Evolutionary conservation across 306 rosid species (phyloP).

Genomic region (Trifolium pratense): DNA sequence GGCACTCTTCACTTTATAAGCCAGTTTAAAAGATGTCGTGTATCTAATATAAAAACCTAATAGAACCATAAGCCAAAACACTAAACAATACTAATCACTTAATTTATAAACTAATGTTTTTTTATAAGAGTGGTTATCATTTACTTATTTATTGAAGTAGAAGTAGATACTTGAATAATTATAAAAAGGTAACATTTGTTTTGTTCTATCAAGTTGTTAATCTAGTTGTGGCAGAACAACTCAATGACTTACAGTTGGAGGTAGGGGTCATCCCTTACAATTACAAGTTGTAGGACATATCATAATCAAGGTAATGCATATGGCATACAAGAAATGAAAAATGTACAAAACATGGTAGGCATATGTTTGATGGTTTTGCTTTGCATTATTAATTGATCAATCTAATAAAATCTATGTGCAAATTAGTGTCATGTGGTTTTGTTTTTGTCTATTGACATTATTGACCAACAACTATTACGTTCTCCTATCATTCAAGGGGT

Average conservation of each 20-base stretch:
- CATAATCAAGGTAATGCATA: background rate
- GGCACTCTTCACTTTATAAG: too few species aligned
- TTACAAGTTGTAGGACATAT: background rate
- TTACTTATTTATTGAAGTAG: background rate
- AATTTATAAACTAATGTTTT: background rate
- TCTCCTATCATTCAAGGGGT: background rate
- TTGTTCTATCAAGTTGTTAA: slow-evolving; percentile 14
- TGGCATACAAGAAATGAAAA: background rate
- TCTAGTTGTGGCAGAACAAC: slow-evolving; percentile 6
- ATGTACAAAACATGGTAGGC: background rate
- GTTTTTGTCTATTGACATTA: background rate
- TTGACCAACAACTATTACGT: background rate
- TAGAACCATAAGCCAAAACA: too few species aligned
- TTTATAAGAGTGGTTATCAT: background rate
- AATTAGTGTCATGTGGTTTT: background rate
- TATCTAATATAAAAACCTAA: too few species aligned
- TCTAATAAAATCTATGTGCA: background rate
- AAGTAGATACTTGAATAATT: background rate
- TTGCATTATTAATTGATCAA: background rate
- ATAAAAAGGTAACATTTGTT: slow-evolving; percentile 22
- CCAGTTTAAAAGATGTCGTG: too few species aligned
- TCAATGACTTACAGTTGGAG: background rate
- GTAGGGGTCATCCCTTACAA: background rate
- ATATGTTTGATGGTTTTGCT: background rate
- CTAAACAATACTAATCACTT: background rate